phyloP scores from a whole-genome alignment of 129 eudicot species.

The Centella asiatica region DNA sequence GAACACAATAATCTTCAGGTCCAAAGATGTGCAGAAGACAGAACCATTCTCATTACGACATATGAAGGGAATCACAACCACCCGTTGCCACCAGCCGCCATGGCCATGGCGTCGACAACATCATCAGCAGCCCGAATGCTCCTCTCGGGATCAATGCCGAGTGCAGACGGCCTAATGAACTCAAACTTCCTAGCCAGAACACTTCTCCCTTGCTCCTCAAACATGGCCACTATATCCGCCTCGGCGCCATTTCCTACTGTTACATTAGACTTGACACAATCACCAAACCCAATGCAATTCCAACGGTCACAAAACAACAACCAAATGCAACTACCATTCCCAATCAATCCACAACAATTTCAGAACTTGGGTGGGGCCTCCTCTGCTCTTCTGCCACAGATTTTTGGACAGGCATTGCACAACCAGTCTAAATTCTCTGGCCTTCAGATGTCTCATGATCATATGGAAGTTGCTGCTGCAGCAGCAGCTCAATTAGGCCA shows the following conservation, averaged over 20 bases:
- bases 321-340: conserved; percentile 24
- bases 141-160: conserved; percentile 35
- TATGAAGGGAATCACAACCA: conserved; percentile 45
- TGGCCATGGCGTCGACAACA: conserved; percentile 42
- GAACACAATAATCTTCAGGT: conserved; percentile 7
- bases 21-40: conserved; percentile 40
- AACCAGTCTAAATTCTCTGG: conserved; percentile 63
- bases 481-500: conserved; percentile 13
- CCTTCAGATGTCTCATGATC: conserved; percentile 37
- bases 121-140: conserved; percentile 38
- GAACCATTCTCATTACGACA: conserved; percentile 31
- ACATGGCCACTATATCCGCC: conserved; percentile 32
- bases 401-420: conserved; percentile 37
- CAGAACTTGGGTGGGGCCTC: not conserved
- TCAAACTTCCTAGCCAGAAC: conserved; percentile 24
- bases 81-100: conserved; percentile 37
- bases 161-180: conserved; percentile 24
- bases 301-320: conserved; percentile 22
- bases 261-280: conserved; percentile 26
- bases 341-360: conserved; percentile 1
- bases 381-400: conserved; percentile 34
- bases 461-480: conserved; percentile 8
- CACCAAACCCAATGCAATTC: conserved; percentile 28
- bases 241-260: conserved; percentile 38
- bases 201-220: conserved; percentile 22